Evolutionary conservation across 257 asterid species (phyloP).

Genomic region (Solanum corneliomulleri): DNA sequence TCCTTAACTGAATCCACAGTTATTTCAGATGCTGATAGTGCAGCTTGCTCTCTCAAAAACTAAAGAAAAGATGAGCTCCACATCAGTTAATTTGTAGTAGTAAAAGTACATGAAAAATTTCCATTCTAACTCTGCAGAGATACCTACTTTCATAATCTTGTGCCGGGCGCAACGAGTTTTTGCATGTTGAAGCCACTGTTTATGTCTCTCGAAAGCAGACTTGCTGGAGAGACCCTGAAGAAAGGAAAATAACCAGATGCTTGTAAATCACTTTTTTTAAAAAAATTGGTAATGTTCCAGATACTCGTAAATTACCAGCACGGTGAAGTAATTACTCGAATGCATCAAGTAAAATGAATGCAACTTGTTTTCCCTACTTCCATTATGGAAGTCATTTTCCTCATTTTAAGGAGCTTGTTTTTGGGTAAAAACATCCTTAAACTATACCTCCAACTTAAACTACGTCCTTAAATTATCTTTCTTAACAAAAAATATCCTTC

Average conservation of each 20-base stretch:
- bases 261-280: background rate
- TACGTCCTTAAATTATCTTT: too few species aligned
- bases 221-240: constrained; percentile 76
- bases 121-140: background rate
- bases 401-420: background rate
- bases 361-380: background rate
- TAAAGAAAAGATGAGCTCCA: constrained; percentile 18
- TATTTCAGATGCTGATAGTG: constrained; percentile 68
- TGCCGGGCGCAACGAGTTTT: constrained; percentile 95
- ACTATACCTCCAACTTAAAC: too few species aligned
- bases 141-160: constrained; percentile 84
- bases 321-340: background rate
- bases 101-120: background rate
- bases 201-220: constrained; percentile 89
- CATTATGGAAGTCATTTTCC: too few species aligned
- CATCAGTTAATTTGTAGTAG: constrained; percentile 1
- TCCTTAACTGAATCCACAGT: constrained; percentile 70
- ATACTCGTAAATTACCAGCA: background rate
- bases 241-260: background rate
- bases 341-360: background rate
- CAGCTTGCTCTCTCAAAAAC: constrained; percentile 94
- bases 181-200: constrained; percentile 91
- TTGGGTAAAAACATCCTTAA: too few species aligned
- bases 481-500: too few species aligned
- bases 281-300: background rate